A percentile compares a stretch with the other conserved stretches of the same genome.
Evolutionary conservation across 768 basidiomycete genomes (phyloP).

Genomic region (Agrocybe pediades): DNA sequence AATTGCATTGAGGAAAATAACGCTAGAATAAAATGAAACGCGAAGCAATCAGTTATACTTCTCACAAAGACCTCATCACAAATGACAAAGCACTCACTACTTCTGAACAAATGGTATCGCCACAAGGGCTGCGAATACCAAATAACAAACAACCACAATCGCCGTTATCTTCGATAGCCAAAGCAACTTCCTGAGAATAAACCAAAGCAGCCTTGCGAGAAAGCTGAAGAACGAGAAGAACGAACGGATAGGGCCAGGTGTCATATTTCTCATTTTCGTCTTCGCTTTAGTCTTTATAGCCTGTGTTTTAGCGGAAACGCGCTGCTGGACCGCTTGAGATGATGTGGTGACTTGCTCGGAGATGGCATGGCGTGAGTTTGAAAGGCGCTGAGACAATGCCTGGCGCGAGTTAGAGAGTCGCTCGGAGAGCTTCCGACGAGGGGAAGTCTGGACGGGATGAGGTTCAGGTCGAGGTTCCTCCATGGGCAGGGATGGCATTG

Average conservation of each 20-base stretch:
- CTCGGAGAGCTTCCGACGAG: neutral
- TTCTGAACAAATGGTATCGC: constrained; percentile 67
- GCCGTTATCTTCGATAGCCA: constrained; percentile 25
- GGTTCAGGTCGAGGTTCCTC: neutral
- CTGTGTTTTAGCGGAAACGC: neutral
- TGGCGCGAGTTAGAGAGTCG: neutral
- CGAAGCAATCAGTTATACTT: neutral
- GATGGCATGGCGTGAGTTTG: neutral
- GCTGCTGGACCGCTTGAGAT: neutral
- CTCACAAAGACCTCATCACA: neutral
- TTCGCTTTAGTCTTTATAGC: neutral
- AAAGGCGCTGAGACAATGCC: neutral
- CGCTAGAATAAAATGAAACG: constrained; percentile 31
- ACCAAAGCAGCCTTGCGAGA: neutral
- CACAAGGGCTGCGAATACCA: constrained; percentile 51
- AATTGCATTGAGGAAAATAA: constrained; percentile 64
- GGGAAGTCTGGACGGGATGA: neutral
- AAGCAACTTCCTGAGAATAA: neutral
- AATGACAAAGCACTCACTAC: constrained; percentile 49
- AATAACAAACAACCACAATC: constrained; percentile 55
- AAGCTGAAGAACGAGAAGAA: neutral
- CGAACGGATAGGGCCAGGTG: neutral
- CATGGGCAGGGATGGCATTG: neutral
- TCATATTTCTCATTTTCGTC: neutral
- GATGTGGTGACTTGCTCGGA: neutral